These are phyloP conservation scores for Pezicula neosporulosa DNA, from an alignment of 2,329 filamentous ascomycete species.

Conservation along the genomic window DNA sequence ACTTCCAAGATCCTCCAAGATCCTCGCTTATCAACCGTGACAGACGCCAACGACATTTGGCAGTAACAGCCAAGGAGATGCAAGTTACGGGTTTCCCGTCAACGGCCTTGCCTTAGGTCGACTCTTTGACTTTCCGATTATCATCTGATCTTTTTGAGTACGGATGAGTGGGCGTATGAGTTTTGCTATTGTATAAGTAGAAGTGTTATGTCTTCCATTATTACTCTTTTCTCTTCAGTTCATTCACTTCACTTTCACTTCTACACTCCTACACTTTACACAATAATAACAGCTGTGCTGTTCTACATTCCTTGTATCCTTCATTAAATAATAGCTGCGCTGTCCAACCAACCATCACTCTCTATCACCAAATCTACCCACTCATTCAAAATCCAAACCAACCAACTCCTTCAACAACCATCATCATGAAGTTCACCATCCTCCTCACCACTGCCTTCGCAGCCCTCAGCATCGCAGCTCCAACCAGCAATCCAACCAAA, in stretches of 20 bases:
- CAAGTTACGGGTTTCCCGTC: too few species aligned
- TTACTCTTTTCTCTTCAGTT: background rate
- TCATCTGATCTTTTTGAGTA: too few species aligned
- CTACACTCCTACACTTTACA: background rate
- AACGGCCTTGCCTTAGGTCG: too few species aligned
- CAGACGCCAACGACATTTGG: too few species aligned
- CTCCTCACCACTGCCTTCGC: background rate
- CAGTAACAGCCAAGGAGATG: too few species aligned
- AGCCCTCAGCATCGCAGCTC: background rate
- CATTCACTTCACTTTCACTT: background rate
- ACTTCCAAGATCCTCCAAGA: too few species aligned
- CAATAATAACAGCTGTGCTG: conserved; percentile 3
- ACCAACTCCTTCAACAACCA: background rate
- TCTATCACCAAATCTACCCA: background rate
- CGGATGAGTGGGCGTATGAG: too few species aligned
- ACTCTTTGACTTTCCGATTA: too few species aligned
- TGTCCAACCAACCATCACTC: background rate
- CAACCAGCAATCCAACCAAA: background rate
- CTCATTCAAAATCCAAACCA: background rate
- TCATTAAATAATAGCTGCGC: conserved; percentile 1
- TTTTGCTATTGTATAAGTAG: background rate
- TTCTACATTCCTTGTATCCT: background rate
- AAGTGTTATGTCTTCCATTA: background rate
- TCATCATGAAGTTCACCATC: conserved; percentile 1
- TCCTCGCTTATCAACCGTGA: too few species aligned